phyloP scores from a whole-genome alignment of 2,329 filamentous ascomycete species.

The Scortechinia acanthostroma region DNA sequence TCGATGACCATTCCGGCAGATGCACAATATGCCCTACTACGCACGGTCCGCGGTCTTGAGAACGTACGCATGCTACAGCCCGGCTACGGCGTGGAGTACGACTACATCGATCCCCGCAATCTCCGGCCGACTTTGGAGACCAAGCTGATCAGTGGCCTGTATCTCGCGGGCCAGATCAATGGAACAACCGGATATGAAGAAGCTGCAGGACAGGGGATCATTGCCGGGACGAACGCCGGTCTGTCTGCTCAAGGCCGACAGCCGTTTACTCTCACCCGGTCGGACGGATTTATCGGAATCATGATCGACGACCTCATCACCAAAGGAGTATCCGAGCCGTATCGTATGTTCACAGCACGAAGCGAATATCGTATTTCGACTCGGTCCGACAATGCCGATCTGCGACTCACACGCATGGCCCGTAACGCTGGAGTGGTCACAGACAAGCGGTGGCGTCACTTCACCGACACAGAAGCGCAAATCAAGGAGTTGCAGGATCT shows the following conservation, averaged over 20 bases:
- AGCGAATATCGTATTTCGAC: constrained; percentile 92
- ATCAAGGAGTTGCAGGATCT: constrained; percentile 58
- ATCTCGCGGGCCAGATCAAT: constrained; percentile 93
- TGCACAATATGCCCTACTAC: constrained; percentile 77
- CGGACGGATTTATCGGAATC: constrained; percentile 93
- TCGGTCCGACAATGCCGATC: constrained; percentile 88
- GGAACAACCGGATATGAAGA: constrained; percentile 98
- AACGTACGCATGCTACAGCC: constrained; percentile 86
- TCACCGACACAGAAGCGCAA: constrained; percentile 55
- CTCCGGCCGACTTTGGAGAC: constrained; percentile 87
- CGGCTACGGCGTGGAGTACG: constrained; percentile 95
- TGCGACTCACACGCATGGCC: constrained; percentile 74
- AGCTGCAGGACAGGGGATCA: constrained; percentile 83
- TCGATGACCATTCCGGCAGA: constrained; percentile 93
- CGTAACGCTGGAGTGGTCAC: constrained; percentile 70
- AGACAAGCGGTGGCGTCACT: constrained; percentile 71
- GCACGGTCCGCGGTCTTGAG: constrained; percentile 80
- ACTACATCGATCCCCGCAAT: constrained; percentile 90
- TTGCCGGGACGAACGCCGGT: constrained; percentile 91
- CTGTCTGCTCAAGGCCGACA: constrained; percentile 63
- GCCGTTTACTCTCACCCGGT: constrained; percentile 65
- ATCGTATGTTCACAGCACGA: constrained; percentile 94
- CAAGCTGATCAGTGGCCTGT: constrained; percentile 81
- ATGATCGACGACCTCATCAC: constrained; percentile 98
- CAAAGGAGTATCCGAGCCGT: constrained; percentile 92